Conservation (phyloP, 2,329 filamentous ascomycete genomes). For the Alternaria arborescens region DNA sequence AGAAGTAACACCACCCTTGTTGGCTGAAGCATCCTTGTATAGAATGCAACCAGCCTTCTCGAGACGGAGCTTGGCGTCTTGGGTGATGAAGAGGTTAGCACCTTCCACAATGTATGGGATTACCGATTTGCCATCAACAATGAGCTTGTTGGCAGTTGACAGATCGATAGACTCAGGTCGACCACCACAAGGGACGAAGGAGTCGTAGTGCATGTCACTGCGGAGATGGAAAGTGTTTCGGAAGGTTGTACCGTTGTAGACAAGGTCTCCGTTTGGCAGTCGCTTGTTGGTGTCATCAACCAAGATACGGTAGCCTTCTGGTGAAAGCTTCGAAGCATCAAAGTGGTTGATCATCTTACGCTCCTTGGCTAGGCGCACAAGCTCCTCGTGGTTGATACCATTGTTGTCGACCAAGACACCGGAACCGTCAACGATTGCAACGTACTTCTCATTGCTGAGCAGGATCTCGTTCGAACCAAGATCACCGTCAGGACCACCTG, state of each 20-base stretch:
- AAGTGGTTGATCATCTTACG: conserved; percentile 91
- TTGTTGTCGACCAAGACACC: conserved; percentile 94
- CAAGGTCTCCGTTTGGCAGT: conserved; percentile 85
- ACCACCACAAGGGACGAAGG: conserved; percentile 95
- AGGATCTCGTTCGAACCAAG: conserved; percentile 98
- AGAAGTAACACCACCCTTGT: conserved; percentile 98
- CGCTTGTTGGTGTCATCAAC: conserved; percentile 89
- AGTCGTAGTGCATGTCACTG: conserved; percentile 75
- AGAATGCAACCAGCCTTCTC: conserved; percentile 94
- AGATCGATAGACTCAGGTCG: conserved; percentile 97
- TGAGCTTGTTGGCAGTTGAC: conserved; percentile 84
- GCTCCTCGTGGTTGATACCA: conserved; percentile 83
- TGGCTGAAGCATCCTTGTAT: conserved; percentile 97
- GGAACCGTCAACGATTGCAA: conserved; percentile 92
- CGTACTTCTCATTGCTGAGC: conserved; percentile 94
- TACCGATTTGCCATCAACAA: conserved; percentile 84
- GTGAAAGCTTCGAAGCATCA: conserved; percentile 83
- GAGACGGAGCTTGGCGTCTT: conserved; percentile 94
- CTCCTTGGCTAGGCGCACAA: conserved; percentile 82
- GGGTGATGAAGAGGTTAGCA: conserved; percentile 97
- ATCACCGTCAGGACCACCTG: conserved; percentile 95
- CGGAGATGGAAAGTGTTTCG: conserved; percentile 97
- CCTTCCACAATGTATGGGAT: conserved; percentile 98
- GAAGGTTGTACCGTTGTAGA: conserved; percentile 93
- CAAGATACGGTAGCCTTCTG: conserved; percentile 87